These are phyloP conservation scores for Alternaria ventricosa DNA, from an alignment of 2,329 filamentous ascomycete genomes.

Conservation along the genomic window DNA sequence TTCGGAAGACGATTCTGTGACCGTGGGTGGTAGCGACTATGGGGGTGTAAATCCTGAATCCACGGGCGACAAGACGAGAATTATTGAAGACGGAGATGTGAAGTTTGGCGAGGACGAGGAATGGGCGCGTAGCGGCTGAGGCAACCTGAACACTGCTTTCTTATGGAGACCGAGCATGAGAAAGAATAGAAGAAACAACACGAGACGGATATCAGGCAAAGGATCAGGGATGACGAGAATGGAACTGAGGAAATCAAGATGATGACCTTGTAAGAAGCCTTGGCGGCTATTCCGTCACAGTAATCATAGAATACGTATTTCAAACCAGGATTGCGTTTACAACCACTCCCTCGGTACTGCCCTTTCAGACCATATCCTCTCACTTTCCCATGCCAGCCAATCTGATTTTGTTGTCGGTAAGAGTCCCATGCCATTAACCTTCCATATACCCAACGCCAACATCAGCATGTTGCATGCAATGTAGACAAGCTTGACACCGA, in stretches of 20 bases:
- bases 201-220: neutral
- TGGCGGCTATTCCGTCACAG: neutral
- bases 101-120: neutral
- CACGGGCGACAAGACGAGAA: neutral
- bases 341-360: conserved; percentile 47
- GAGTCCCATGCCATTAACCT: conserved; percentile 94
- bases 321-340: conserved; percentile 7
- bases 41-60: neutral
- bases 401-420: conserved; percentile 96
- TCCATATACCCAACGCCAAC: conserved; percentile 88
- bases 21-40: neutral
- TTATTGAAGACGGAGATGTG: neutral
- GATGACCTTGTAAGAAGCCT: neutral
- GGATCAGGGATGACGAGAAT: neutral
- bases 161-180: neutral
- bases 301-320: neutral
- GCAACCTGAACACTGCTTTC: accelerated
- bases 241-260: neutral
- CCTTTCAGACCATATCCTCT: conserved; percentile 58
- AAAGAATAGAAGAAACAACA: neutral
- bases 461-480: conserved; percentile 85
- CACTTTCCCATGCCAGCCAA: conserved; percentile 94
- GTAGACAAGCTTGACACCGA: conserved; percentile 87
- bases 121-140: neutral
- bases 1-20: neutral